Evolutionary conservation across 2,329 filamentous ascomycete species (phyloP), one percentile per base, ranked within the genome.

Genomic region (Fusarium lyarnte): DNA sequence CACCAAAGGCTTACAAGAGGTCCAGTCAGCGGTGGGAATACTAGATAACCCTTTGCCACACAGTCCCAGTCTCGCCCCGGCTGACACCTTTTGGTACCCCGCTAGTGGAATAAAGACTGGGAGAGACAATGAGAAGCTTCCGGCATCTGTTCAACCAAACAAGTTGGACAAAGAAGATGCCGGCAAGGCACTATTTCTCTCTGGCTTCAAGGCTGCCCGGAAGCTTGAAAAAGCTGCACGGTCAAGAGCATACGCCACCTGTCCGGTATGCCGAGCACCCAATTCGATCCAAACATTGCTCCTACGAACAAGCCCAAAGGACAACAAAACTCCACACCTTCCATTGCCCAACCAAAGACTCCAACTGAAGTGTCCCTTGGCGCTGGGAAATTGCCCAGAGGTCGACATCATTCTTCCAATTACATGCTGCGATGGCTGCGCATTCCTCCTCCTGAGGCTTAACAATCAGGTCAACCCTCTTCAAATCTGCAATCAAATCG

Each of bases 381-480:
- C 42, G 6, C 4, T 58, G 13, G 54, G 54, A 7, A 16, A 14
- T 5, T 38, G 7, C 2, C 54, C 33, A 39, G 54, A 47, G 54
- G 6, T 23, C 0, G 29, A 58, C 31, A 5, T 47, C 16, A 6
- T 58, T 19, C 33, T 19, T 17, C 54, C 54, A 8, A 36, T 58
- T 4, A 47, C 42, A 31, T 58, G 54, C 19, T 58, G 54, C 42
- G 54, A 58, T 8, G 54, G 42, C 9, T 58, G 54, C 25, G 54
- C 54, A 7, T 47, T 58, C 27, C 42, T 58, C 25, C 33, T 39
- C 4, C 14, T 31, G 0, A 10, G 10, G 25, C 21, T 23, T 14
- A 21, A 38, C 5, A 41, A 38, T 6, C 19, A 19, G 8, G 1
- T 0, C 33, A 29, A 5, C 5, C 3, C 23, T 8, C 8, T 2